These are phyloP conservation scores for Pseudocercospora fijiensis DNA, from an alignment of 2,329 filamentous ascomycete genomes.

Conservation along the genomic window DNA sequence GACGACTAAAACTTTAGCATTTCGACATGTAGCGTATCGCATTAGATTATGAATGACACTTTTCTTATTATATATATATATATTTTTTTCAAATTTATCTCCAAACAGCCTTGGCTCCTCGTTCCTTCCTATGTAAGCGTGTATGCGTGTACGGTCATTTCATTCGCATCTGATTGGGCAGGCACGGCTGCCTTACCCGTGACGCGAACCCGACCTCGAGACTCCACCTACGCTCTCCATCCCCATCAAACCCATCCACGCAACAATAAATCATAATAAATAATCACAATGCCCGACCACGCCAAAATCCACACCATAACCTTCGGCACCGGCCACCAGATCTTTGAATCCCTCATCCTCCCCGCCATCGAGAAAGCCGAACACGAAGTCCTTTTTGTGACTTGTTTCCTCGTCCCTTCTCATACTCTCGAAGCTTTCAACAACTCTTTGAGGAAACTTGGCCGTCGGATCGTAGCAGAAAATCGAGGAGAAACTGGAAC, in stretches of 20 bases:
- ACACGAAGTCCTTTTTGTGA: constrained; percentile 70
- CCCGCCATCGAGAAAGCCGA: constrained; percentile 62
- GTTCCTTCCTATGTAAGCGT: background rate
- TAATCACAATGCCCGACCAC: constrained; percentile 8
- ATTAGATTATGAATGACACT: constrained; percentile 8
- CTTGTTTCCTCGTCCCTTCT: constrained; percentile 78
- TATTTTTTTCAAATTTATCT: too few species aligned
- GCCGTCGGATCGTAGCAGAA: constrained; percentile 48
- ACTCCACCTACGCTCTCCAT: background rate
- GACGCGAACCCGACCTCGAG: background rate
- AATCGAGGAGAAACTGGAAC: constrained; percentile 4
- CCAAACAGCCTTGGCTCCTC: background rate
- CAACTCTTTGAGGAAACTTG: constrained; percentile 60
- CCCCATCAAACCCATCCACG: too few species aligned
- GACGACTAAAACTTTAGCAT: background rate
- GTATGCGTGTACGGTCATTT: background rate
- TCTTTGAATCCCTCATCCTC: constrained; percentile 50
- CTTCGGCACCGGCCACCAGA: constrained; percentile 48
- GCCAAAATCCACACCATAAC: constrained; percentile 39
- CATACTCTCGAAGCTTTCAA: constrained; percentile 59
- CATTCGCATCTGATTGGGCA: background rate
- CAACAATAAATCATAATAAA: too few species aligned
- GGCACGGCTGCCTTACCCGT: background rate
- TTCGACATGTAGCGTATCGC: background rate
- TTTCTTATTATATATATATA: background rate